Base-by-base conservation (phyloP, 768 basidiomycete genomes). In the Filobasidium wieringae region DNA sequence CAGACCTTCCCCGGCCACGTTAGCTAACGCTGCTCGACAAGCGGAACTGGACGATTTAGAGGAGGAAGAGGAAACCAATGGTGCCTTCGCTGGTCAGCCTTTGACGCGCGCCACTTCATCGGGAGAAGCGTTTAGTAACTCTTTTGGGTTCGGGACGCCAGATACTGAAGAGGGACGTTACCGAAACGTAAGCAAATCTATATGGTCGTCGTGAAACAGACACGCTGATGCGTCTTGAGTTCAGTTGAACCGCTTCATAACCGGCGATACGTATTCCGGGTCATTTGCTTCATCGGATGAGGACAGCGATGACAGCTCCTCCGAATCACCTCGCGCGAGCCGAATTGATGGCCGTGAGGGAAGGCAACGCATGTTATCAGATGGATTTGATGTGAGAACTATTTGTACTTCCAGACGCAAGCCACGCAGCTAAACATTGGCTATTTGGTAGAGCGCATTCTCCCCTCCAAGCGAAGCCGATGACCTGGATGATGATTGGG, bases 241-340 rank as follows among this genome's bases (percentile, higher is more conserved):
- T 43, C 59, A 90, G 87, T 90, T 91, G 72, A 84, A 86, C 17
- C 79, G 82, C 30, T 90, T 89, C 68, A 77, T 88, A n/a, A 63
- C 60, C 34, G 58, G 58, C 45, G 63, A 66, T 55, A 64, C 65
- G n/a, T 56, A 66, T 32, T 58, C 59, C 17, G 58, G 61, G 7
- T 55, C 56, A 26, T 58, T 60, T 43, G 59, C 60, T 15, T 60
- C 58, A 9, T 66, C 65, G 33, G 65, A 66, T 43, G 65, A 66
- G 24, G 63, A 64, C 30, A 63, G 64, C 30, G 65, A 66, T 32
- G 65, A 66, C 34, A 63, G 64, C 37, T 54, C 59, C 62, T 39
- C 58, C 24, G 19, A 59, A 55, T 58, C 53, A 33, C 27, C 61
- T 30, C 22, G 51, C 26, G 22, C 55, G n/a, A 29, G 33, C n/a